These are phyloP conservation scores for Chlorociboria aeruginascens DNA, from an alignment of 495 filamentous ascomycete species.

Conservation along the genomic window DNA sequence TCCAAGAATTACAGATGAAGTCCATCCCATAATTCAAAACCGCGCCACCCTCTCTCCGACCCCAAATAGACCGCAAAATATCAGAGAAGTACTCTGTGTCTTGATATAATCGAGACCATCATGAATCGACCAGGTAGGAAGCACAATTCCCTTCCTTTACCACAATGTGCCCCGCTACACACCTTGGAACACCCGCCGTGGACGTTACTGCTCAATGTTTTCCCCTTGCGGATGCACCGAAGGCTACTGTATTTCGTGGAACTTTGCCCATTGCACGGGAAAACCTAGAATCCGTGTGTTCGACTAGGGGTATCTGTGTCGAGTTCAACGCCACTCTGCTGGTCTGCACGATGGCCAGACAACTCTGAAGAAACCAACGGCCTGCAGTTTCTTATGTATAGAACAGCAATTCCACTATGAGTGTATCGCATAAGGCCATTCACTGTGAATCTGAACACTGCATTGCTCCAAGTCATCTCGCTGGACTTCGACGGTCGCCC, in stretches of 20 bases:
- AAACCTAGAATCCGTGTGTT: too few relatives aligned
- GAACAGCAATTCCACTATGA: not conserved
- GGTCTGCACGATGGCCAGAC: not conserved
- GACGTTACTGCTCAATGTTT: too few relatives aligned
- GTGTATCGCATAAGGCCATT: not conserved
- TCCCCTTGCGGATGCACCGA: too few relatives aligned
- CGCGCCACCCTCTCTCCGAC: too few relatives aligned
- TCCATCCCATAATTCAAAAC: too few relatives aligned
- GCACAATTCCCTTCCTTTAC: constrained; percentile 20
- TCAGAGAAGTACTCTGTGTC: not conserved
- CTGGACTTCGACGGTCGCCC: not conserved
- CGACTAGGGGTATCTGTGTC: too few relatives aligned
- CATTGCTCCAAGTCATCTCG: not conserved
- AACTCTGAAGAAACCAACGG: not conserved
- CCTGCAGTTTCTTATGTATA: not conserved
- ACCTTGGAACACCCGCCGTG: too few relatives aligned
- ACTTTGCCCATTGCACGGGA: too few relatives aligned
- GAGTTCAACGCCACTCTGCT: too few relatives aligned
- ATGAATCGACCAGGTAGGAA: constrained; percentile 49
- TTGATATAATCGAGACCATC: constrained; percentile 13
- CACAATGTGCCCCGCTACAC: constrained; percentile 16
- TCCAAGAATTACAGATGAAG: too few relatives aligned
- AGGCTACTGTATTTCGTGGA: too few relatives aligned
- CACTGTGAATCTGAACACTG: not conserved
- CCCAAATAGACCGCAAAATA: too few relatives aligned